Base-by-base conservation (phyloP, 2,329 filamentous ascomycete species). In the Sporothrix brunneoviolacea region DNA sequence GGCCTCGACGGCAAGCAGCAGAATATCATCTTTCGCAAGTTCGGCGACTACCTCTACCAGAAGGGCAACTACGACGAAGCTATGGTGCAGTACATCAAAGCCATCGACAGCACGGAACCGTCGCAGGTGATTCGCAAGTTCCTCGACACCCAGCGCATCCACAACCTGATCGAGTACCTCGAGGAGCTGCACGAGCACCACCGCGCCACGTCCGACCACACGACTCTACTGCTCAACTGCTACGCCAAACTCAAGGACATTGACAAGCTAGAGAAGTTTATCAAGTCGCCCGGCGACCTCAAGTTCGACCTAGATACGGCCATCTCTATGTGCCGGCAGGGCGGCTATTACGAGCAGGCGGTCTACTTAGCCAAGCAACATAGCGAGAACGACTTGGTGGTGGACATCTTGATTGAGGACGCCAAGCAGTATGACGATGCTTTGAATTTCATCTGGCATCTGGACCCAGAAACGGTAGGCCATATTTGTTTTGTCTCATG, bases 221-320 rank as follows among this genome's bases (percentile, higher is more conserved):
- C 93, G 0, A 98, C 93, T 0, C 72, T 98, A 10, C 75, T 98
- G 1, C 72, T 98, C 38, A 98, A 98, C 64, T 98, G 93, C 68
- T 98, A 98, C 64, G 93, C 93, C 0, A 98, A 98, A 64, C 72
- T 97, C 15, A 98, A 98, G 66, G 93, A 98, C 64, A 91, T 95
- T 5, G 86, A 90, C 51, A 98, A 98, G 69, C 75, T 98, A 7
- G 91, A 98, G 62, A 86, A 86, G 21, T 98, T 98, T 59, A 98
- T 98, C 69, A 95, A 95, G 64, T 91, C 90, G 24, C 91, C 91
- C 0, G 90, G 88, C 3, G 91, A 96, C 60, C 77, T 96, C 37
- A 96, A 94, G 61, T 98, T 98, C 61, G 93, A 98, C 64, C 75
- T 97, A 3, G 93, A 98, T 58, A 98, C 93, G 1, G 93, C 93